phyloP scores from a whole-genome alignment of 2,329 filamentous ascomycete genomes.

The Hymenotorrendiella dingleyae region DNA sequence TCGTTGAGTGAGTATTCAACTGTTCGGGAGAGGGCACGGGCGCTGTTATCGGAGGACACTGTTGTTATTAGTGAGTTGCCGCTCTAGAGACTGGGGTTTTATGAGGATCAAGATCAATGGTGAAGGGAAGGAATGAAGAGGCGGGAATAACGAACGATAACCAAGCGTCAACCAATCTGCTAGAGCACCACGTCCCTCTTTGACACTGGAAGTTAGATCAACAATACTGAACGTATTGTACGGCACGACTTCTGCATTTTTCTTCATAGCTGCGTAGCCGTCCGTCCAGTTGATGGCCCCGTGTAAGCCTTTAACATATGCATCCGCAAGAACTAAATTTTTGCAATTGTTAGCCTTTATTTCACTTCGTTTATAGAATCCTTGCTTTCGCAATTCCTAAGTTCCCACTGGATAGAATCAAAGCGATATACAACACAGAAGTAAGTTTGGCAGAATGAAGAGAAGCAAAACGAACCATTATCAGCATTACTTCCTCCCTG shows the following conservation, averaged over 20 bases:
- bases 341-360: no score
- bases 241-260: slow-evolving; percentile 24
- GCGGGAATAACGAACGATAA: slow-evolving; percentile 58
- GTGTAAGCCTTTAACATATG: slow-evolving; percentile 58
- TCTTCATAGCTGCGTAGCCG: slow-evolving; percentile 27
- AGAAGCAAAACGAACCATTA: no score
- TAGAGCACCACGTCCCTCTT: slow-evolving; percentile 61
- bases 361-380: no score
- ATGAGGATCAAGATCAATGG: no score
- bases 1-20: slow-evolving; percentile 66
- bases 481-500: slow-evolving; percentile 66
- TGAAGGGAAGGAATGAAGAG: no score
- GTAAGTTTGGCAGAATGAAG: no score
- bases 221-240: slow-evolving; percentile 48
- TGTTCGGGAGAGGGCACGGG: slow-evolving; percentile 53
- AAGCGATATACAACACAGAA: no score
- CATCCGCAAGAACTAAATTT: slow-evolving; percentile 70
- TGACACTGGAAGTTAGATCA: slow-evolving; percentile 51
- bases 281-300: slow-evolving; percentile 57
- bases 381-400: no score
- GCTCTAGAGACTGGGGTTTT: no score
- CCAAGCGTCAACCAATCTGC: slow-evolving; percentile 59
- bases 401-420: no score
- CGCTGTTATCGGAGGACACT: slow-evolving; percentile 55
- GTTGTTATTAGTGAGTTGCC: no score